Evolutionary conservation across 169 alveolate species (phyloP).

Genomic region (Babesia caballi): DNA sequence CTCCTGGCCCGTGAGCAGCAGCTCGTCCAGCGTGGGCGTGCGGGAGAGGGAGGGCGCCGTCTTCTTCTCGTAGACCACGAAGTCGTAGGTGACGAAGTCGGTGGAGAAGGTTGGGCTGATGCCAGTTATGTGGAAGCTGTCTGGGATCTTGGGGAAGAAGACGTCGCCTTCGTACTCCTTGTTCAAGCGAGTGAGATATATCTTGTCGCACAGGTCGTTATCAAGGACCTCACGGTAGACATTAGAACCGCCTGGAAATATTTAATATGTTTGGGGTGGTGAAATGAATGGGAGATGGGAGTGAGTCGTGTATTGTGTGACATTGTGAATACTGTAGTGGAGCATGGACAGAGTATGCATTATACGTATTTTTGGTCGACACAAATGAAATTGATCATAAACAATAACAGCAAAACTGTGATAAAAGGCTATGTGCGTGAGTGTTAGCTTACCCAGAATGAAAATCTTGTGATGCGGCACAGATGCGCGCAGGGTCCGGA

Average conservation of each 20-base stretch:
- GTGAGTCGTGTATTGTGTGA: no score
- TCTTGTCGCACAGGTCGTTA: slow-evolving; percentile 60
- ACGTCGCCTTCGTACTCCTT: slow-evolving; percentile 63
- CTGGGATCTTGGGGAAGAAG: slow-evolving; percentile 61
- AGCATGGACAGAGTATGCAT: no score
- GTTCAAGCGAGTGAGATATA: slow-evolving; percentile 85
- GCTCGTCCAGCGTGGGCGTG: slow-evolving; percentile 23
- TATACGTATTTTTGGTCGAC: no score
- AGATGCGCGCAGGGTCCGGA: slow-evolving; percentile 34
- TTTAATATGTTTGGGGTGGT: background rate
- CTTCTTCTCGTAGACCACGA: slow-evolving; percentile 55
- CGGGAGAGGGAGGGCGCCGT: background rate
- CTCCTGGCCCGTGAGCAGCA: slow-evolving; percentile 51
- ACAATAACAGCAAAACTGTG: no score
- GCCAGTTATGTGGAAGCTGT: slow-evolving; percentile 48
- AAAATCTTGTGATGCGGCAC: slow-evolving; percentile 70
- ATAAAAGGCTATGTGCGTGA: no score
- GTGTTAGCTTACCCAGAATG: slow-evolving; percentile 73
- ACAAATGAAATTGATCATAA: no score
- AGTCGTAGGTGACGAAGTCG: slow-evolving; percentile 72
- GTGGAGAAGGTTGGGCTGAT: slow-evolving; percentile 65
- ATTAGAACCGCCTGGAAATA: slow-evolving; percentile 82
- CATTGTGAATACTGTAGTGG: no score
- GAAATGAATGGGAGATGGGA: no score
- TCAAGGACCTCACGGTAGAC: slow-evolving; percentile 79